These are phyloP conservation scores for Farysia itapuensis DNA, from an alignment of 1,284 basidiomycete species.

Conservation along the genomic window DNA sequence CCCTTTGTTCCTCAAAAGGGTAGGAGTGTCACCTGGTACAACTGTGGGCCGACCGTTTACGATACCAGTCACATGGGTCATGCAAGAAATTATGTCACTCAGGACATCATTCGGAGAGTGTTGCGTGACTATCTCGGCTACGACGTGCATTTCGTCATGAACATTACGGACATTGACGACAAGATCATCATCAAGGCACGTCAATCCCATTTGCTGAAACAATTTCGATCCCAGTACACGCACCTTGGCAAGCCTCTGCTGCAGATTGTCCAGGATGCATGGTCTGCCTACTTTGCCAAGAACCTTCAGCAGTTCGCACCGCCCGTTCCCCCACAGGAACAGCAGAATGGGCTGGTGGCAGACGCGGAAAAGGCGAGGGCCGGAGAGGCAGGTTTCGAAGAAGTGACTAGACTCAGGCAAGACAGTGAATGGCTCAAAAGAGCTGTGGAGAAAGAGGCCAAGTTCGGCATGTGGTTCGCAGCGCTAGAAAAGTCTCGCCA, in stretches of 20 bases:
- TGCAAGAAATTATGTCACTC: conserved; percentile 96
- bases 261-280: conserved; percentile 40
- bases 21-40: conserved; percentile 95
- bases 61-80: conserved; percentile 99
- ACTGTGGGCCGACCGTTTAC: conserved; percentile 97
- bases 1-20: conserved; percentile 76
- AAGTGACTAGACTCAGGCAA: conserved; percentile 33
- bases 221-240: conserved; percentile 40
- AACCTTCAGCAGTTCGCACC: conserved; percentile 52
- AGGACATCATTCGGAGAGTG: conserved; percentile 90
- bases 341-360: conserved; percentile 20
- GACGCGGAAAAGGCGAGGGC: conserved; percentile 33
- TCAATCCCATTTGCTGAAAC: conserved; percentile 65
- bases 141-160: conserved; percentile 98
- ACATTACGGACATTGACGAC: conserved; percentile 99
- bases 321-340: conserved; percentile 47
- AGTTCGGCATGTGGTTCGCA: conserved; percentile 53
- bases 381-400: conserved; percentile 54
- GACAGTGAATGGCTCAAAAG: conserved; percentile 46
- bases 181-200: conserved; percentile 69
- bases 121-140: conserved; percentile 95
- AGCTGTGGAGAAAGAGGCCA: conserved; percentile 47
- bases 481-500: conserved; percentile 51
- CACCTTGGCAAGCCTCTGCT: conserved; percentile 43
- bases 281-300: conserved; percentile 49